A percentile compares a stretch with the other conserved stretches of the same genome.
These are phyloP conservation scores for Colletotrichum sp. DNA, from an alignment of 2,329 filamentous ascomycete species.

Conservation along the genomic window DNA sequence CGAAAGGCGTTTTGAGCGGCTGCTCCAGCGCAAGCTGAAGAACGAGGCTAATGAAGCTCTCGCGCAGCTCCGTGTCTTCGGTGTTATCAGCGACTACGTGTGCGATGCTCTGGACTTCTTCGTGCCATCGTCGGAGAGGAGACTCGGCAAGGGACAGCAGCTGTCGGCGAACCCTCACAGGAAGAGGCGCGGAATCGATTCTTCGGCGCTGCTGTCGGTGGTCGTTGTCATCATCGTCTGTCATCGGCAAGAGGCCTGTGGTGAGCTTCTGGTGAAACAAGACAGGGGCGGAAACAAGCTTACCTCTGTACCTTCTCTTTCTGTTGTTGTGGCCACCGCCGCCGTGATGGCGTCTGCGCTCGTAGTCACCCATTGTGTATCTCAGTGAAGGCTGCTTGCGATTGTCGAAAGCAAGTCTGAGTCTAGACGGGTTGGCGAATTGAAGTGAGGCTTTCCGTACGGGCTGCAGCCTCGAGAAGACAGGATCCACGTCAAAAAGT, in stretches of 20 bases:
- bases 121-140: slow-evolving; percentile 76
- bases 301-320: slow-evolving; percentile 84
- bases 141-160: slow-evolving; percentile 83
- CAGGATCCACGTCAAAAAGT: slow-evolving; percentile 17
- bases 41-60: slow-evolving; percentile 74
- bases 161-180: slow-evolving; percentile 77
- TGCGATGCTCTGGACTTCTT: slow-evolving; percentile 78
- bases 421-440: background rate
- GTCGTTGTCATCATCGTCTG: slow-evolving; percentile 79
- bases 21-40: slow-evolving; percentile 86
- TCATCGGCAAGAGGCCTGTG: slow-evolving; percentile 29
- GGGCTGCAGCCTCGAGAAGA: background rate
- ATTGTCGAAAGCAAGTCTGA: background rate
- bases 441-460: background rate
- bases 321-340: slow-evolving; percentile 64
- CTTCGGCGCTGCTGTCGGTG: slow-evolving; percentile 71
- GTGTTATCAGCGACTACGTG: slow-evolving; percentile 81
- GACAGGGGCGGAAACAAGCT: slow-evolving; percentile 25
- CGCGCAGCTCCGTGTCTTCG: slow-evolving; percentile 81
- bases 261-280: background rate
- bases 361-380: slow-evolving; percentile 58
- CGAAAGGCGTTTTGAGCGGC: slow-evolving; percentile 96
- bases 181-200: slow-evolving; percentile 72
- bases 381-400: slow-evolving; percentile 7
- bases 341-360: slow-evolving; percentile 55